Conservation (phyloP, 306 rosid species). For the Cucurbita maxima region DNA sequence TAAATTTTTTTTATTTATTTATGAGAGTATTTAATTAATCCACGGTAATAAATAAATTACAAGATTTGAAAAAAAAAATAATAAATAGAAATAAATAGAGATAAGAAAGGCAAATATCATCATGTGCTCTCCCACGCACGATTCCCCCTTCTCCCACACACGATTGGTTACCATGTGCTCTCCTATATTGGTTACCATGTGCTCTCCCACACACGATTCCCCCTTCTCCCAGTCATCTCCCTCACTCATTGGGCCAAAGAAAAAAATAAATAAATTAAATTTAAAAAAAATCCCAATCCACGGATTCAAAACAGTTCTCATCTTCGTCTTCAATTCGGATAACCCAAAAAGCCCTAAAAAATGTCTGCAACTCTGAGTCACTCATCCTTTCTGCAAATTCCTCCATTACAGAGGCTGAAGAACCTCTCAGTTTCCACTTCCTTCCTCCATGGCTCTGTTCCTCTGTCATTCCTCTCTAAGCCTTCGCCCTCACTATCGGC, state of each 20-base stretch:
- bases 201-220: background rate
- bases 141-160: background rate
- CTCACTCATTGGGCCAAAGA: background rate
- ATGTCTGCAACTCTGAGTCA: slow-evolving; percentile 22
- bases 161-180: no score
- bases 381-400: slow-evolving; percentile 53
- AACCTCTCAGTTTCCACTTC: slow-evolving; percentile 25
- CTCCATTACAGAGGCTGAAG: slow-evolving; percentile 29
- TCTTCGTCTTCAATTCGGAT: slow-evolving; percentile 2
- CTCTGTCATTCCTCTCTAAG: slow-evolving; percentile 34
- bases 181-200: background rate
- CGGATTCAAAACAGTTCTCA: background rate
- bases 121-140: background rate
- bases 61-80: no score
- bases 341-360: background rate
- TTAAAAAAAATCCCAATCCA: no score
- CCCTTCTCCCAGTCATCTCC: background rate
- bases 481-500: slow-evolving; percentile 27
- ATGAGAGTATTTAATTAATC: no score
- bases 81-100: no score
- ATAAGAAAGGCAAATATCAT: no score
- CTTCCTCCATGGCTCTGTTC: slow-evolving; percentile 42
- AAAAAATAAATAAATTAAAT: no score
- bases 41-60: no score
- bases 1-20: no score